phyloP scores from a whole-genome alignment of 2,329 filamentous ascomycete genomes.

The Neurospora sp. region DNA sequence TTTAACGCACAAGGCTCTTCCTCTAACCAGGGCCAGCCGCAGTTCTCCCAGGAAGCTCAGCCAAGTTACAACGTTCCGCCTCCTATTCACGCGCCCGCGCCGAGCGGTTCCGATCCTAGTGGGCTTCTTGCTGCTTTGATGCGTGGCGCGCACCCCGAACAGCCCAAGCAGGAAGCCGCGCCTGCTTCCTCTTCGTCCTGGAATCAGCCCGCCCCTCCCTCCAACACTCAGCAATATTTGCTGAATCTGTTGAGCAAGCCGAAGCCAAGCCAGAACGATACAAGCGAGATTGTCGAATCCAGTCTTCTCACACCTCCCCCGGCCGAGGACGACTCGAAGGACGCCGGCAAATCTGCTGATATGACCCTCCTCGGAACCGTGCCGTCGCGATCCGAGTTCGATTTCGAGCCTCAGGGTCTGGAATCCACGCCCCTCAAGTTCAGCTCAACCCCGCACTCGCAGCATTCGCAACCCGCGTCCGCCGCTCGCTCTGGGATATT shows the following conservation, averaged over 20 bases:
- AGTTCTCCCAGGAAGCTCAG: constrained; percentile 19
- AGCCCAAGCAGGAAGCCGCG: constrained; percentile 25
- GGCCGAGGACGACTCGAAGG: constrained; percentile 22
- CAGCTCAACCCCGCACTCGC: constrained; percentile 18
- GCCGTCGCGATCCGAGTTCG: constrained; percentile 20
- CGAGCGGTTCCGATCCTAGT: constrained; percentile 44
- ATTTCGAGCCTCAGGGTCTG: constrained; percentile 18
- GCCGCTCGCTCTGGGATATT: constrained; percentile 14
- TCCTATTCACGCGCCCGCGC: constrained; percentile 45
- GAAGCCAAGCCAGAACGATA: constrained; percentile 52
- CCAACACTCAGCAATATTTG: constrained; percentile 75
- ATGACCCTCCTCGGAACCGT: constrained; percentile 16
- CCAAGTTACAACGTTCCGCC: constrained; percentile 14
- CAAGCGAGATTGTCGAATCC: constrained; percentile 33
- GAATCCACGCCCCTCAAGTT: constrained; percentile 18
- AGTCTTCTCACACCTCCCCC: constrained; percentile 37
- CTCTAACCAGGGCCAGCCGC: constrained; percentile 10
- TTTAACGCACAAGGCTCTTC: constrained; percentile 35
- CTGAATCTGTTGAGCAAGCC: constrained; percentile 77
- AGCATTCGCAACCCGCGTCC: constrained; percentile 16
- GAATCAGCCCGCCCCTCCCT: constrained; percentile 41
- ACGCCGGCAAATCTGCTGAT: constrained; percentile 14
- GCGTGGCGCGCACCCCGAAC: constrained; percentile 44
- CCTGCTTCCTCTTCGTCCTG: constrained; percentile 27
- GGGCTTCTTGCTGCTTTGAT: constrained; percentile 52